These are phyloP conservation scores for Fusarium begoniae DNA, from an alignment of 2,329 filamentous ascomycete genomes.

Conservation along the genomic window DNA sequence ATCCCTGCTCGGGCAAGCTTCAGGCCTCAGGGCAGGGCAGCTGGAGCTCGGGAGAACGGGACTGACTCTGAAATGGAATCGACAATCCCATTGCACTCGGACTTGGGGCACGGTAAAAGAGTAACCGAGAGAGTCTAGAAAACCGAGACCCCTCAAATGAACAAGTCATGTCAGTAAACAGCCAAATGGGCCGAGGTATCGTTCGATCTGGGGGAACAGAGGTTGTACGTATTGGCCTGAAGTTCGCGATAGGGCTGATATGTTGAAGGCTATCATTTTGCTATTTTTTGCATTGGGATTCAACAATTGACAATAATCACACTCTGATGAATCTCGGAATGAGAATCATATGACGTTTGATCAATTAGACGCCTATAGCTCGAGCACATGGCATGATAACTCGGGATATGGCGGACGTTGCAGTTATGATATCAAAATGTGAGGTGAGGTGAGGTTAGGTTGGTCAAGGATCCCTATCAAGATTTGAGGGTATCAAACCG, in stretches of 20 bases:
- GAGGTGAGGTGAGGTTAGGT: neutral
- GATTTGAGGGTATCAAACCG: slow-evolving; percentile 1
- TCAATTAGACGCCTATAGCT: neutral
- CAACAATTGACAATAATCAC: slow-evolving; percentile 11
- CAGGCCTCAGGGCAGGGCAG: neutral
- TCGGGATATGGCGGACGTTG: slow-evolving; percentile 20
- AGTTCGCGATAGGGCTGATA: slow-evolving; percentile 31
- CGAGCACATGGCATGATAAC: slow-evolving; percentile 18
- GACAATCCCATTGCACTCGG: slow-evolving; percentile 1
- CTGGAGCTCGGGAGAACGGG: slow-evolving; percentile 30
- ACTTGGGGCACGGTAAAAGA: neutral
- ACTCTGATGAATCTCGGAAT: neutral
- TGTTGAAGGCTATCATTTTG: slow-evolving; percentile 5
- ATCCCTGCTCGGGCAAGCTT: neutral
- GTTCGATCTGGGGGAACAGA: slow-evolving; percentile 28
- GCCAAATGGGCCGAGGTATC: slow-evolving; percentile 38
- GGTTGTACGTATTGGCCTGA: neutral
- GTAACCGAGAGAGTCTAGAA: neutral
- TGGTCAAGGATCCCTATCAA: neutral
- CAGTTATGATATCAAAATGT: slow-evolving; percentile 4
- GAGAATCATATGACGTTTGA: slow-evolving; percentile 8
- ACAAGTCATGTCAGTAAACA: slow-evolving; percentile 24
- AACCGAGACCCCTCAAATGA: neutral
- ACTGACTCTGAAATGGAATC: neutral
- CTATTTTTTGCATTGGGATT: slow-evolving; percentile 6